Evolutionary conservation across 441 rosid species (phyloP), one percentile per base, ranked within the genome.

Genomic region (Metrosideros polymorpha): DNA sequence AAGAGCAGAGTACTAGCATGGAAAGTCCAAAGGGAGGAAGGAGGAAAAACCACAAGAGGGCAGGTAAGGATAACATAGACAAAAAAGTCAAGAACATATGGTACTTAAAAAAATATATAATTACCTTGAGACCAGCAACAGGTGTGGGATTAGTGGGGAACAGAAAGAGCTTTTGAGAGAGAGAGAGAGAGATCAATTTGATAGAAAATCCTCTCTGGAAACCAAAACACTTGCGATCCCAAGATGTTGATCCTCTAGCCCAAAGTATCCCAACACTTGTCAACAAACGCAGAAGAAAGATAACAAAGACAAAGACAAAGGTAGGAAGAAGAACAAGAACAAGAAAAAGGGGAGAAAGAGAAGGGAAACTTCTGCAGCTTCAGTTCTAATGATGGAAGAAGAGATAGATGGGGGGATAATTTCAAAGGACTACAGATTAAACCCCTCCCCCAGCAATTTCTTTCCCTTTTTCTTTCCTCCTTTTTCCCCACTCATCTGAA

Each of bases 111-210:
- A 82, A 88, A 91, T 89, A 90, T n/a, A 85, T 90, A 94, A 71
- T 71, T 39, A 71, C 99, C 98, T 92, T 93, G 90, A 93, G 92
- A 89, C 89, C 90, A 86, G 93, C 75, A 91, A 86, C 50, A 59
- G 88, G 77, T 92, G 95, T 92, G 91, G 91, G 93, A 85, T 89
- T 83, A 90, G 85, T 84, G 87, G 93, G 94, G 92, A 94, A 90
- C 94, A 92, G 86, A 89, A 89, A 91, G 79, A 71, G 79, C 79
- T 71, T 25, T 71, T 71, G 79, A 9, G 77, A 19, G 24, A 25
- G 39, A 30, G 61, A 83, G 82, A 82, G 83, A 50, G 57, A 19
- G 84, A 35, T 14, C 7, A 27, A 83, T 30, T 83, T 43, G 89
- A 91, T 92, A 88, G 92, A 91, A 88, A 84, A 66, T 86, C 89